Evolutionary conservation across 768 basidiomycete genomes (phyloP), one percentile per base, ranked within the genome.

Genomic region (Chiua virens): DNA sequence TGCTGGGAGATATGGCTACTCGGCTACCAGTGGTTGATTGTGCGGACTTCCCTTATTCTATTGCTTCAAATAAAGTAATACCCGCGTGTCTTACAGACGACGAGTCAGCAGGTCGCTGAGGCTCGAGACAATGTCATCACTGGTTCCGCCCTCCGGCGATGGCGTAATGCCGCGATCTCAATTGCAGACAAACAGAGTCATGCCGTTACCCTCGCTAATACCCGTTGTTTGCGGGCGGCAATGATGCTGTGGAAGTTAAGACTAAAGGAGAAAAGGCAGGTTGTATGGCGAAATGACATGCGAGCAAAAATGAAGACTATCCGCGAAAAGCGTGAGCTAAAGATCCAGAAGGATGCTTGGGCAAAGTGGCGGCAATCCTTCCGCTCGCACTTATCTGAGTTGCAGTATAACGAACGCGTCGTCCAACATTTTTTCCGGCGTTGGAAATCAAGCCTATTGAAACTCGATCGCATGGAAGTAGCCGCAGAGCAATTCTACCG

Each of bases 1-100:
- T 91, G 82, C 60, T 88, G 84, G 82, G 79, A 84, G 42, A 79
- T 85, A 52, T 94, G 92, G 92, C 75, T 73, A 41, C 79, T 82
- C 60, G 83, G 84, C 3, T 79, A 79, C 58, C 68, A 79, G 40
- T 92, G 91, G 89, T 81, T 89, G 58, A 69, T 75, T 53, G 92
- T 92, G 70, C 52, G 89, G 74, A 37, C 50, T 51, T 50, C 43
- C 38, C 42, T 49, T 52, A 46, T 42, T 59, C 27, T 45, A 37
- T 55, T 34, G 43, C 45, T 54, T 47, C 59, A 52, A 45, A 44
- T 52, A 54, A 47, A 40, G 45, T 55, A 52, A 59, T 45, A 30
- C 47, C 39, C 36, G 30, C 27, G 23, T 47, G 30, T 46, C 27
- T 53, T 50, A 42, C 57, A 94, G 91, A 83, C 79, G n/a, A 91